Conservation (phyloP, 2,329 filamentous ascomycete species). For the Bimuria novae-zelandiae region DNA sequence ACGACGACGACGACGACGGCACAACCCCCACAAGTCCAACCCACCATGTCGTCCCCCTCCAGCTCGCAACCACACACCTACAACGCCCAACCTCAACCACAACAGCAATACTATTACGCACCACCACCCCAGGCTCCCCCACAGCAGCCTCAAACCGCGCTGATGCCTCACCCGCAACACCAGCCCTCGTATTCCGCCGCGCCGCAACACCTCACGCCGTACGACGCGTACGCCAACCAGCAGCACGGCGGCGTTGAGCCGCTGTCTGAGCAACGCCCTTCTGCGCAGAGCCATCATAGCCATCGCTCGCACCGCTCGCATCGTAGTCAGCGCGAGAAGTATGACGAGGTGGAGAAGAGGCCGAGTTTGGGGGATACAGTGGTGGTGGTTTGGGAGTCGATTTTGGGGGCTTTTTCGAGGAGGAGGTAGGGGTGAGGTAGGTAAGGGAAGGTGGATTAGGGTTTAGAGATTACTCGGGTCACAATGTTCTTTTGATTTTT, state of each 20-base stretch:
- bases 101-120: not conserved
- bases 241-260: not conserved
- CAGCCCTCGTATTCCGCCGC: slow-evolving; percentile 3
- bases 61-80: not conserved
- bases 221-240: slow-evolving; percentile 3
- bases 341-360: slow-evolving; percentile 13
- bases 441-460: not conserved
- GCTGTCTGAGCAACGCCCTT: slow-evolving; percentile 1
- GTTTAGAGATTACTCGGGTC: not conserved
- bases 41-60: not conserved
- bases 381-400: slow-evolving; percentile 14
- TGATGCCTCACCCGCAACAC: slow-evolving; percentile 6
- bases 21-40: not conserved
- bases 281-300: slow-evolving; percentile 1
- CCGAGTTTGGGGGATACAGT: slow-evolving; percentile 24
- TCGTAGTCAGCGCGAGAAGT: not conserved
- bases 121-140: not conserved
- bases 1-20: not conserved
- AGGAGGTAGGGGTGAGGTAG: slow-evolving; percentile 1
- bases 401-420: slow-evolving; percentile 14
- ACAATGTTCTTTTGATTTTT: too few species aligned
- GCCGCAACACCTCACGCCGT: slow-evolving; percentile 4
- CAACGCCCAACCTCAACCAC: not conserved
- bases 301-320: slow-evolving; percentile 18
- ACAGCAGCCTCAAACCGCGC: not conserved